Evolutionary conservation across 495 filamentous ascomycete species (phyloP).

Genomic region (Talaromyces nanjingensis): DNA sequence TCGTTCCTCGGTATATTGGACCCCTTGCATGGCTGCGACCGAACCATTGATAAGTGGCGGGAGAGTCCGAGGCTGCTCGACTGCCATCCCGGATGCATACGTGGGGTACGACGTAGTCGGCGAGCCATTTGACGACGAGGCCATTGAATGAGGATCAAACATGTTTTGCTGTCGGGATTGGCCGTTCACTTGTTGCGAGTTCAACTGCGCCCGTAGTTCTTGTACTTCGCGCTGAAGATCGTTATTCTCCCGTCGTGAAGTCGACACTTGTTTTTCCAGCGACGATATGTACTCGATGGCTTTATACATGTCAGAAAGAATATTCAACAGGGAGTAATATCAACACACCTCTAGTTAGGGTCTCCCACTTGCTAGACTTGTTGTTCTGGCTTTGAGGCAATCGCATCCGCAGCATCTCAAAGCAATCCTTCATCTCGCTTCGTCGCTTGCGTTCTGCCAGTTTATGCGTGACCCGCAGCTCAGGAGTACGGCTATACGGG

Average conservation of each 20-base stretch:
- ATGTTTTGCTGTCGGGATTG: conserved; percentile 28
- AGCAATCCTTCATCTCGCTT: conserved; percentile 97
- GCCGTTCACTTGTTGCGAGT: conserved; percentile 18
- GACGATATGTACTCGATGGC: conserved; percentile 39
- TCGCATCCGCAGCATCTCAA: conserved; percentile 75
- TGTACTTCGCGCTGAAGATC: conserved; percentile 46
- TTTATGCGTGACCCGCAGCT: conserved; percentile 92
- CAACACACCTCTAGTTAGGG: conserved; percentile 78
- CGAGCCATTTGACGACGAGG: conserved; percentile 28
- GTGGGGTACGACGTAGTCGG: conserved; percentile 24
- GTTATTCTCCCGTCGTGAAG: conserved; percentile 38
- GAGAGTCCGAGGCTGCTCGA: conserved; percentile 44
- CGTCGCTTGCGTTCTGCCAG: conserved; percentile 91
- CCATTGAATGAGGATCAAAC: conserved; percentile 34
- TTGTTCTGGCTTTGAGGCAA: conserved; percentile 82
- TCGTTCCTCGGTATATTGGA: conserved; percentile 48
- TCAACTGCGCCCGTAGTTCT: conserved; percentile 37
- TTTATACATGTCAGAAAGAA: conserved; percentile 2
- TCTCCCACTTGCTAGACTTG: conserved; percentile 99
- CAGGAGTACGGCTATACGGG: conserved; percentile 90
- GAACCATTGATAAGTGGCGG: conserved; percentile 45
- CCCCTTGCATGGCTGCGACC: conserved; percentile 49
- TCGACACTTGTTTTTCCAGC: conserved; percentile 28
- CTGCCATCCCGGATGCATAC: conserved; percentile 28
- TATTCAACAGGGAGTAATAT: neutral